Percentiles rank a stretch among this genome's conserved stretches.
phyloP scores from a whole-genome alignment of 169 alveolate genomes.

The Plasmodium vinckei region DNA sequence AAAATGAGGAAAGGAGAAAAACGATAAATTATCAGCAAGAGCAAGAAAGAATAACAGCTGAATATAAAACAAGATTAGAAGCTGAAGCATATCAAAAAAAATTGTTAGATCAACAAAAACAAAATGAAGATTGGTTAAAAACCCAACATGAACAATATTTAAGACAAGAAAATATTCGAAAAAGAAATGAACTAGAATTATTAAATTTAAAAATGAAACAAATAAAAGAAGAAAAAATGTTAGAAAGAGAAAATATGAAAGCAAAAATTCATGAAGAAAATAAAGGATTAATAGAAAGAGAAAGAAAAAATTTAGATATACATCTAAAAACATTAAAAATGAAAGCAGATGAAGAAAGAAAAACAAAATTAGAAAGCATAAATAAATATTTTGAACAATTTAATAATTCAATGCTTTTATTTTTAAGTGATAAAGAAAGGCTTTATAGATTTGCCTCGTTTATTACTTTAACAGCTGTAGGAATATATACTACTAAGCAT shows the following conservation, averaged over 20 bases:
- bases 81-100: conserved; percentile 93
- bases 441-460: conserved; percentile 77
- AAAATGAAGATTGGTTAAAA: conserved; percentile 93
- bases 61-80: conserved; percentile 94
- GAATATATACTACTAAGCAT: conserved; percentile 67
- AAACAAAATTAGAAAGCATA: conserved; percentile 92
- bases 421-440: conserved; percentile 85
- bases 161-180: conserved; percentile 91
- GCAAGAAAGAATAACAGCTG: conserved; percentile 94
- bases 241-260: conserved; percentile 91
- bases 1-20: conserved; percentile 94
- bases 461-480: conserved; percentile 61
- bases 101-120: conserved; percentile 93
- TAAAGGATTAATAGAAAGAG: conserved; percentile 85
- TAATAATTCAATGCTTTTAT: conserved; percentile 84
- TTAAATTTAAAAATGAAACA: conserved; percentile 85
- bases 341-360: conserved; percentile 91
- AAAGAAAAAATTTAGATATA: conserved; percentile 87
- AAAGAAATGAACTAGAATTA: conserved; percentile 89
- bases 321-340: conserved; percentile 87
- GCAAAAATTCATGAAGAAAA: conserved; percentile 90
- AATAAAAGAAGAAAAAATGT: conserved; percentile 83
- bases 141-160: conserved; percentile 94
- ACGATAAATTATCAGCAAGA: conserved; percentile 94
- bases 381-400: conserved; percentile 87